Percentiles rank a stretch among this genome's conserved stretches.
Evolutionary conservation across 2,329 filamentous ascomycete species (phyloP).

Genomic region (Talaromyces sp.): DNA sequence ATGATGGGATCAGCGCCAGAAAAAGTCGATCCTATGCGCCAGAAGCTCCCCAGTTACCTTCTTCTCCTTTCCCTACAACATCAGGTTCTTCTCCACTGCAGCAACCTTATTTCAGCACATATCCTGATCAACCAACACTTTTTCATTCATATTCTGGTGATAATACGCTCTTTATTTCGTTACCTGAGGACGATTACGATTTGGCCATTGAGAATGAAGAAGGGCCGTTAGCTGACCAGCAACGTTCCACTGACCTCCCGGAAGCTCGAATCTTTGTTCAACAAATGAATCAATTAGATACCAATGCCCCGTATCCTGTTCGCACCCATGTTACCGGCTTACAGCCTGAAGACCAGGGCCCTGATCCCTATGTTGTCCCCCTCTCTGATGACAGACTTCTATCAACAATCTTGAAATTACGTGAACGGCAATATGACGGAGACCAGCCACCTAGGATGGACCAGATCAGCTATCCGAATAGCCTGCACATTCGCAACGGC

Average conservation of each 20-base stretch:
- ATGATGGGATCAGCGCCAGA: slow-evolving; percentile 10
- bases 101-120: slow-evolving; percentile 21
- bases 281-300: slow-evolving; percentile 32
- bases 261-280: slow-evolving; percentile 29
- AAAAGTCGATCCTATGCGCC: slow-evolving; percentile 6
- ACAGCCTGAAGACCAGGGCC: slow-evolving; percentile 40
- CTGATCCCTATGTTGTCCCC: slow-evolving; percentile 60
- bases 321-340: slow-evolving; percentile 26
- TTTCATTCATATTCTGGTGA: slow-evolving; percentile 24
- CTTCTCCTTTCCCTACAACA: slow-evolving; percentile 5
- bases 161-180: slow-evolving; percentile 30
- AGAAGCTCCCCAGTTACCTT: slow-evolving; percentile 4
- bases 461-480: slow-evolving; percentile 5
- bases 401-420: slow-evolving; percentile 66
- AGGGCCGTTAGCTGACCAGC: slow-evolving; percentile 14
- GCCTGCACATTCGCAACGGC: slow-evolving; percentile 23
- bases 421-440: slow-evolving; percentile 38
- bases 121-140: slow-evolving; percentile 10
- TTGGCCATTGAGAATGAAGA: slow-evolving; percentile 28
- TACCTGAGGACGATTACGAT: slow-evolving; percentile 26
- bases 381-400: slow-evolving; percentile 68
- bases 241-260: slow-evolving; percentile 22
- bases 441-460: slow-evolving; percentile 16
- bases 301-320: slow-evolving; percentile 20
- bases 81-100: slow-evolving; percentile 1